Percentiles rank a stretch among this genome's conserved stretches.
Conservation (phyloP, 1,284 basidiomycete species). For the Pyrrhoderma noxium region DNA sequence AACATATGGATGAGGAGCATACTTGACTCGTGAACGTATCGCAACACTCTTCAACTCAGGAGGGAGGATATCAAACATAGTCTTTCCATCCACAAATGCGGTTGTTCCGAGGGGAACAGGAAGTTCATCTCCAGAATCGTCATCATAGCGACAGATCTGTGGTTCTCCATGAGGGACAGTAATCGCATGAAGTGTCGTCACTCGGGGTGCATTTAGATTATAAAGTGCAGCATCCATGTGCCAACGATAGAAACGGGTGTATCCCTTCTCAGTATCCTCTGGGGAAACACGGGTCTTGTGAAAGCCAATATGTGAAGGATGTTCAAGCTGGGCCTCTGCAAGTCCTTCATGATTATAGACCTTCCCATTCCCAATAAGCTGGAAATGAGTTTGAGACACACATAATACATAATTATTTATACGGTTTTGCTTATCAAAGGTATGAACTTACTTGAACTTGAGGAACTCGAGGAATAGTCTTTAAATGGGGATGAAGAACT, state of each 20-base stretch:
- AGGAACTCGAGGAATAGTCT: slow-evolving; percentile 78
- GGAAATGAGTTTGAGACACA: slow-evolving; percentile 23
- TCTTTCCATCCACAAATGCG: slow-evolving; percentile 73
- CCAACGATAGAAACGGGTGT: slow-evolving; percentile 87
- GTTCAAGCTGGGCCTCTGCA: slow-evolving; percentile 57
- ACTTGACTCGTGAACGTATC: slow-evolving; percentile 64
- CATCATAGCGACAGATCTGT: slow-evolving; percentile 80
- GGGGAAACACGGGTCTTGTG: slow-evolving; percentile 77
- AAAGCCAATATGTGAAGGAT: slow-evolving; percentile 85
- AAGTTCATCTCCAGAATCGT: slow-evolving; percentile 80
- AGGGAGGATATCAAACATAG: slow-evolving; percentile 81
- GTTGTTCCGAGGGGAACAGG: slow-evolving; percentile 82
- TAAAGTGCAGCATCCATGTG: slow-evolving; percentile 94
- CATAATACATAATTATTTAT: too few species aligned
- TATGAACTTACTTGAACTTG: slow-evolving; percentile 42
- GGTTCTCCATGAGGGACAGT: slow-evolving; percentile 59
- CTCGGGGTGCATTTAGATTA: slow-evolving; percentile 78
- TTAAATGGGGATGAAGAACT: slow-evolving; percentile 78
- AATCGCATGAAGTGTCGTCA: slow-evolving; percentile 84
- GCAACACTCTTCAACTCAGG: slow-evolving; percentile 74
- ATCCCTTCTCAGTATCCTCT: slow-evolving; percentile 69
- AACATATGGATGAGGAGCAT: slow-evolving; percentile 74
- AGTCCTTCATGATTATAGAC: slow-evolving; percentile 76
- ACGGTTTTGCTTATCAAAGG: too few species aligned
- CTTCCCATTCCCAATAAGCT: slow-evolving; percentile 75